Conservation (phyloP, 2,329 filamentous ascomycete species). For the Fusarium sacchari region DNA sequence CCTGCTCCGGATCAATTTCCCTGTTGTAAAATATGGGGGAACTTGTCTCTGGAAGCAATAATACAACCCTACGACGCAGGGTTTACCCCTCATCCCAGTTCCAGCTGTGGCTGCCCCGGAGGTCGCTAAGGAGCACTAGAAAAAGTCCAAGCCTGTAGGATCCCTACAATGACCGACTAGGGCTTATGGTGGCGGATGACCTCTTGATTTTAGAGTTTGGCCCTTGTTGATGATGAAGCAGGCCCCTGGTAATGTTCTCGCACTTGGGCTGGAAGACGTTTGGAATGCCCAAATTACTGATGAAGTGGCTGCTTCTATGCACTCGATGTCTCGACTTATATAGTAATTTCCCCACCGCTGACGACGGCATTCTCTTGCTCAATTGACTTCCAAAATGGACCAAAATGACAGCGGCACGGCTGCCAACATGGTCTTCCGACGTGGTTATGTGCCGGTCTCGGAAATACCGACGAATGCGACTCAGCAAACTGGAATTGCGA, state of each 20-base stretch:
- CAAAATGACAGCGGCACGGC: not conserved
- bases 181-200: not conserved
- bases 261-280: not conserved
- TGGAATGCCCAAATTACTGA: not conserved
- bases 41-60: not conserved
- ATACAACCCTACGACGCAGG: not conserved
- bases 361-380: not conserved
- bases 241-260: not conserved
- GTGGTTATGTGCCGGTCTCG: conserved; percentile 19
- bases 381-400: not conserved
- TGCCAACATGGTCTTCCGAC: not conserved
- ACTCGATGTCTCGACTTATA: not conserved
- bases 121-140: not conserved
- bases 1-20: not conserved
- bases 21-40: not conserved
- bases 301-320: not conserved
- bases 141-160: not conserved
- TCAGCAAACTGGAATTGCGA: conserved; percentile 30
- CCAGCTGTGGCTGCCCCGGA: not conserved
- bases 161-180: not conserved
- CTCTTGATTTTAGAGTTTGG: not conserved
- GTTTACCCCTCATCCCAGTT: not conserved
- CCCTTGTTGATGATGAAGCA: not conserved
- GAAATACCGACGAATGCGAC: conserved; percentile 27
- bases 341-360: not conserved